Evolutionary conservation across 1,139 yeast species (phyloP).

Genomic region (Scheffersomyces segobiensis): DNA sequence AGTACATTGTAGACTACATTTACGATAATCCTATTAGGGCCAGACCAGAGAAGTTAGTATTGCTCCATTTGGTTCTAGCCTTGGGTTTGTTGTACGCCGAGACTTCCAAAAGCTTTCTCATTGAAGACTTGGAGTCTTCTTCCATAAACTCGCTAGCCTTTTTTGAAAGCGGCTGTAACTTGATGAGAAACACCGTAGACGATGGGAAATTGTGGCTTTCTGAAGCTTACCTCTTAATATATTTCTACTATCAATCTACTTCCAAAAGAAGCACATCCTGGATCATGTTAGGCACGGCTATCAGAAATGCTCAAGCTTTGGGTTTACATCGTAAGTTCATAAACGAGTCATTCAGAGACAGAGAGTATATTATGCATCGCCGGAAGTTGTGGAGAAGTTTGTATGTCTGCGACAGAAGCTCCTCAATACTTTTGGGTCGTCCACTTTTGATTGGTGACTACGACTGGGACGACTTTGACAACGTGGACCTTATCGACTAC

Average conservation of each 20-base stretch:
- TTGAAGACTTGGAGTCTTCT: conserved; percentile 12
- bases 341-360: conserved; percentile 18
- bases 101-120: conserved; percentile 16
- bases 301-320: conserved; percentile 25
- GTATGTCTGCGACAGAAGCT: conserved; percentile 39
- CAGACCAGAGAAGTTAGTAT: conserved; percentile 8
- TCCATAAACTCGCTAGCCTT: conserved; percentile 13
- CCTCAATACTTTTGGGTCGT: conserved; percentile 41
- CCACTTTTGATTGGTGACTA: conserved; percentile 38
- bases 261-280: conserved; percentile 45
- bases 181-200: conserved; percentile 29
- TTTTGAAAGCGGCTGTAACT: conserved; percentile 33
- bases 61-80: conserved; percentile 40
- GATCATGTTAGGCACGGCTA: conserved; percentile 28
- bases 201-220: conserved; percentile 46
- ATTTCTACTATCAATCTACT: conserved; percentile 37
- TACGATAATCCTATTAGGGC: conserved; percentile 11
- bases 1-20: conserved; percentile 13
- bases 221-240: conserved; percentile 38
- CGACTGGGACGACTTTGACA: conserved; percentile 41
- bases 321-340: conserved; percentile 26
- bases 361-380: conserved; percentile 17
- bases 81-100: conserved; percentile 37
- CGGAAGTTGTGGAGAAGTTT: conserved; percentile 40
- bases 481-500: conserved; percentile 10